Percentiles rank a stretch among this genome's conserved stretches.
These are phyloP conservation scores for Colletotrichum ledebouriae DNA, from an alignment of 2,329 filamentous ascomycete genomes.

Conservation along the genomic window DNA sequence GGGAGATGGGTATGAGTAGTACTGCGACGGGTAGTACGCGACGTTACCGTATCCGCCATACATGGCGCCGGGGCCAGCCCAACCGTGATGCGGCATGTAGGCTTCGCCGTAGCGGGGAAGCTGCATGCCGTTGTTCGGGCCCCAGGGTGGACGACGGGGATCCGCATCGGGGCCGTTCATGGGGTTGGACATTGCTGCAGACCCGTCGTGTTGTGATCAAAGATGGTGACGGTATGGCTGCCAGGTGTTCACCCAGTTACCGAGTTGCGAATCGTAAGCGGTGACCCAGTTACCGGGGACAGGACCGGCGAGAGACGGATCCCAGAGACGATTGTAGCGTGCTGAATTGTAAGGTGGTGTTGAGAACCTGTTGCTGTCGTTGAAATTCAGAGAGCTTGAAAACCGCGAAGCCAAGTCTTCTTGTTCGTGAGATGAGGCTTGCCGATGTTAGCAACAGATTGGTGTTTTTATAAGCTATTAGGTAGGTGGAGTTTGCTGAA, in stretches of 20 bases:
- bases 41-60: constrained; percentile 30
- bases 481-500: neutral
- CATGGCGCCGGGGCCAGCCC: constrained; percentile 16
- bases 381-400: constrained; percentile 6
- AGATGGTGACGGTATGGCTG: constrained; percentile 43
- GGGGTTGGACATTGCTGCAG: constrained; percentile 50
- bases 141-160: constrained; percentile 49
- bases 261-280: constrained; percentile 20
- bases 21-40: constrained; percentile 53
- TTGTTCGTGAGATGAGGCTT: neutral
- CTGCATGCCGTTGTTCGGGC: constrained; percentile 48
- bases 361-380: neutral
- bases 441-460: constrained; percentile 4
- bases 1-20: constrained; percentile 44
- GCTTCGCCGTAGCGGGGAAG: constrained; percentile 53
- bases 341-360: neutral
- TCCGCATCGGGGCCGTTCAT: constrained; percentile 54
- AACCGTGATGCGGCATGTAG: constrained; percentile 54
- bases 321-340: constrained; percentile 39
- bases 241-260: constrained; percentile 53
- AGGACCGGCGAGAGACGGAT: constrained; percentile 49
- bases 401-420: constrained; percentile 16
- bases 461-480: neutral
- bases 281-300: constrained; percentile 52
- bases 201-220: neutral